A percentile compares a stretch with the other conserved stretches of the same genome.
Evolutionary conservation across 441 rosid species (phyloP).

Genomic region (Populus hybrid): DNA sequence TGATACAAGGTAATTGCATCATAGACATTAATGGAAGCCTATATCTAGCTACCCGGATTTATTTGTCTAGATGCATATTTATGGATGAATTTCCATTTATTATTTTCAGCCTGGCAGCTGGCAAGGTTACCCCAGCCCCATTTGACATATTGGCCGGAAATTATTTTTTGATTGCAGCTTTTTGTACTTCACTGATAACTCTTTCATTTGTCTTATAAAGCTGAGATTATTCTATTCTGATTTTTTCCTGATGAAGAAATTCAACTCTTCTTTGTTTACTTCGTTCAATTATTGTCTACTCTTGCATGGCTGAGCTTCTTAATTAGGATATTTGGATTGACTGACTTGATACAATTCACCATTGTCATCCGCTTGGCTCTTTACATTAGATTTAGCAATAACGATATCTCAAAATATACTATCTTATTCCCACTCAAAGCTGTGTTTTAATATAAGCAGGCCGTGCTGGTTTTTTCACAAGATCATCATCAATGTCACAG

Average conservation of each 20-base stretch:
- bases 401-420: background rate
- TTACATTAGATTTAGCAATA: no score
- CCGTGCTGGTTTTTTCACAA: conserved; percentile 14
- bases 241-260: no score
- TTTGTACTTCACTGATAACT: background rate
- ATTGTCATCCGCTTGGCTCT: no score
- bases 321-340: background rate
- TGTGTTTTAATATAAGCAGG: conserved; percentile 15
- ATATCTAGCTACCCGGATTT: no score
- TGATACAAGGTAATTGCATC: no score
- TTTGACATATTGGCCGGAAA: background rate
- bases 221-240: no score
- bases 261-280: background rate
- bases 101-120: no score
- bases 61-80: no score
- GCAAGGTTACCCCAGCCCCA: no score
- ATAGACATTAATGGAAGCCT: no score
- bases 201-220: background rate
- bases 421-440: background rate
- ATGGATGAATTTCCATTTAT: no score
- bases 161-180: background rate
- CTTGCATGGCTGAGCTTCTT: background rate
- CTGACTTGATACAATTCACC: background rate
- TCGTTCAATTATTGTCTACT: background rate
- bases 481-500: background rate